Base-by-base conservation (phyloP, 2,329 filamentous ascomycete genomes). In the Ceratocystis harringtonii region DNA sequence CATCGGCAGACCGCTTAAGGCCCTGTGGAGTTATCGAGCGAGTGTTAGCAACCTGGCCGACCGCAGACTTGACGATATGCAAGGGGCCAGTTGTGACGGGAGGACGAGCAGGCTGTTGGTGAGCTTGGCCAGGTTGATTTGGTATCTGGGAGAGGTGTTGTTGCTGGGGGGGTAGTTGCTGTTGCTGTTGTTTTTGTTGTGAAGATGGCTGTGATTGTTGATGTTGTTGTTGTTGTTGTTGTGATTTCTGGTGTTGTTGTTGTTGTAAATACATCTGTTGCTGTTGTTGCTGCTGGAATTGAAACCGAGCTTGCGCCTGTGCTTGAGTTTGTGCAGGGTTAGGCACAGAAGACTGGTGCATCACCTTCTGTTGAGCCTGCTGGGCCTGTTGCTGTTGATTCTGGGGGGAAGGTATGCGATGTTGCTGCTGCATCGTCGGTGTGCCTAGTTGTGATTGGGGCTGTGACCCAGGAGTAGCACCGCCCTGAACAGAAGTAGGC, bases 191-290 rank as follows among this genome's bases (percentile, higher is more conserved):
- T 41, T 41, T 41, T 41, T 41, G 36, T 4, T 41, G 36, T 41
- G 36, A 41, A 15, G 12, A 12, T 4, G 36, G 36, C 36, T 41
- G 48, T 52, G 48, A 8, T n/a, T 45, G 44, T 15, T 15, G 44
- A 15, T 45, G 44, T 15, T 15, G 44, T 48, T 36, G 52, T 15
- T 15, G 44, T 48, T 36, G 52, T 44, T 32, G 28, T 17, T 52
- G 52, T 28, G 32, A 28, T n/a, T 7, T 17, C 68, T 17, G 66
- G 41, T 50, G 57, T 28, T 50, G 45, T 43, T 65, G 64, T 48
- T 69, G 68, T 50, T 67, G 65, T n/a, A 65, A 62, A n/a, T 68
- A 69, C 43, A 71, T 71, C 50, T 71, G 72, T 22, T 72, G 70
- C 2, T 67, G 61, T 15, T 70, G 72, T 43, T 71, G 72, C 1